Conservation (phyloP, 208 protist genomes). For the Wallacemonas sp. region DNA sequence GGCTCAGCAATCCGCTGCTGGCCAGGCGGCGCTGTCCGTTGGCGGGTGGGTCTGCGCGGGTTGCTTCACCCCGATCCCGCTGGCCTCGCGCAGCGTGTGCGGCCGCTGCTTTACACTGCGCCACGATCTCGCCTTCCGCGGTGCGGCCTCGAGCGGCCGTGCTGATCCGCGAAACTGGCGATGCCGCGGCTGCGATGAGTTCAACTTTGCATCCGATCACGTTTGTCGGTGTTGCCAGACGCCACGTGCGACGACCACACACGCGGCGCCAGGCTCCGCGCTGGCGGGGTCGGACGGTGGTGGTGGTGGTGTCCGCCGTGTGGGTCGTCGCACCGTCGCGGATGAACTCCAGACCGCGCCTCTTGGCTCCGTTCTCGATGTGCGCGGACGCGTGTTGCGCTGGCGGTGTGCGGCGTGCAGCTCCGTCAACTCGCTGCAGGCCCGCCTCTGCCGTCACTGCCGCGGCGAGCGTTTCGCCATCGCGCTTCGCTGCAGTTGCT, state of each 20-base stretch:
- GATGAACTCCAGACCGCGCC: constrained; percentile 39
- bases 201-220: constrained; percentile 29
- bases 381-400: constrained; percentile 50
- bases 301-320: too few relatives aligned
- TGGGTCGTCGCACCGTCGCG: constrained; percentile 18
- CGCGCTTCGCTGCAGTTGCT: constrained; percentile 43
- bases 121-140: constrained; percentile 36
- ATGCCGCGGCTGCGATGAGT: constrained; percentile 51
- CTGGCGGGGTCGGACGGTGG: too few relatives aligned
- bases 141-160: constrained; percentile 20
- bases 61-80: constrained; percentile 38
- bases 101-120: constrained; percentile 47
- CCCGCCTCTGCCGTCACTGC: constrained; percentile 52
- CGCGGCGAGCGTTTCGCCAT: constrained; percentile 50
- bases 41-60: constrained; percentile 65
- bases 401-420: constrained; percentile 66
- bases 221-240: constrained; percentile 48
- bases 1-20: constrained; percentile 25
- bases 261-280: too few relatives aligned
- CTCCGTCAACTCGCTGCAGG: constrained; percentile 72
- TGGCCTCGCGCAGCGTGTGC: constrained; percentile 50
- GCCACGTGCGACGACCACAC: not conserved
- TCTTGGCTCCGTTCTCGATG: constrained; percentile 55
- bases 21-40: constrained; percentile 26
- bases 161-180: constrained; percentile 27